A percentile compares a stretch with the other conserved stretches of the same genome.
Conservation (phyloP, 306 rosid species). For the Dalbergia cochinchinensis region DNA sequence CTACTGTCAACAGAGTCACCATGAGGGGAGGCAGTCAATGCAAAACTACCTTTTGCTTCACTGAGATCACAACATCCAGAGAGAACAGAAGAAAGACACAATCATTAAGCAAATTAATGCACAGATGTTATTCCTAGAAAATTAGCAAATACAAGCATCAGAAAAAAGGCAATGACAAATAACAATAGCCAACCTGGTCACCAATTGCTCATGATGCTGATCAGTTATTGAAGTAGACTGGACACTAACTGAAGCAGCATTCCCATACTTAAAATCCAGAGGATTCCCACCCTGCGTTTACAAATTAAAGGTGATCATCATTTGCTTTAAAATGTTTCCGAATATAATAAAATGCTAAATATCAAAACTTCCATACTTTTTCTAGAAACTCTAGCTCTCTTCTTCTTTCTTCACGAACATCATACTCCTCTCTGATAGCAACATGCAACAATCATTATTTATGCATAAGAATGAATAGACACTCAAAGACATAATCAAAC, state of each 20-base stretch:
- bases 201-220: slow-evolving; percentile 92
- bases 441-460: slow-evolving; percentile 46
- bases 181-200: slow-evolving; percentile 69
- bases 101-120: slow-evolving; percentile 17
- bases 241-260: slow-evolving; percentile 91
- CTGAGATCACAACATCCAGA: slow-evolving; percentile 54
- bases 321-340: slow-evolving; percentile 22
- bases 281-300: slow-evolving; percentile 95
- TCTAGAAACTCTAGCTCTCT: slow-evolving; percentile 97
- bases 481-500: slow-evolving; percentile 31
- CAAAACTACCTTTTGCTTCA: slow-evolving; percentile 99
- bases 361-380: slow-evolving; percentile 71
- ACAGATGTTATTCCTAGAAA: slow-evolving; percentile 36
- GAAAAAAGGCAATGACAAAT: too few species aligned
- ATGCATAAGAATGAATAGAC: slow-evolving; percentile 30
- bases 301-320: slow-evolving; percentile 41
- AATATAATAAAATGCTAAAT: slow-evolving; percentile 26
- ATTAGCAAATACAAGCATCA: slow-evolving; percentile 22
- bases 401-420: slow-evolving; percentile 92
- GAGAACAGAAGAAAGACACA: slow-evolving; percentile 24
- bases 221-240: slow-evolving; percentile 96
- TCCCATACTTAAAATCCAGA: slow-evolving; percentile 87
- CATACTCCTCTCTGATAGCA: slow-evolving; percentile 89
- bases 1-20: slow-evolving; percentile 99
- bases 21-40: slow-evolving; percentile 94